phyloP scores from a whole-genome alignment of 306 rosid genomes.

The Cyclanthera cordifolia region DNA sequence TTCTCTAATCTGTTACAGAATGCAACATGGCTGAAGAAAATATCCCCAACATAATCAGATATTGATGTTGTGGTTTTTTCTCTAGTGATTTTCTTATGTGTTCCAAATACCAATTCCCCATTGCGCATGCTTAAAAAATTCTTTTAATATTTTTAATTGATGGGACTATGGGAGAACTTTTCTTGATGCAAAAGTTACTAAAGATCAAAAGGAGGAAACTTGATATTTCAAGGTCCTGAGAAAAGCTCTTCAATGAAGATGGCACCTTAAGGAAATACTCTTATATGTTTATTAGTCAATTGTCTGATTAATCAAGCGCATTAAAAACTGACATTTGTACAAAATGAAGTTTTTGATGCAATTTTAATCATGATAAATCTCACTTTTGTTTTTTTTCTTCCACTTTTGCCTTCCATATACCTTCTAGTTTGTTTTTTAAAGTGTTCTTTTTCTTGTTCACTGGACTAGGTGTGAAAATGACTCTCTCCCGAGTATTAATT shows the following conservation, averaged over 20 bases:
- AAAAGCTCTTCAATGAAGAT: neutral
- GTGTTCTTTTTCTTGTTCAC: slow-evolving; percentile 18
- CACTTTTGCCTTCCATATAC: neutral
- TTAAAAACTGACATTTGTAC: neutral
- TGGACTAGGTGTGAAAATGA: slow-evolving; percentile 73
- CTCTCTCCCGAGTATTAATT: slow-evolving; percentile 61
- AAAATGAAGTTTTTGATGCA: neutral
- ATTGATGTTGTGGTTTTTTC: neutral
- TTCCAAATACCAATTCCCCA: neutral
- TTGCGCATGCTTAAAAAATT: neutral
- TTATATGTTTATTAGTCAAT: neutral
- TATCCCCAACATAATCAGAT: neutral
- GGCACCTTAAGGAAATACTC: neutral
- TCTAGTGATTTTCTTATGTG: neutral
- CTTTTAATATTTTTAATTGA: neutral
- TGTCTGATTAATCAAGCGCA: neutral
- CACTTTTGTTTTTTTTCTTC: neutral
- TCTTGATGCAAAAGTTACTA: neutral
- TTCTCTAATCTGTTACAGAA: neutral
- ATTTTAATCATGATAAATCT: neutral
- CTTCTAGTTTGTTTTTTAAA: slow-evolving; percentile 7
- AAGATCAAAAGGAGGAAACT: neutral
- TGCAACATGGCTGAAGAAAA: neutral
- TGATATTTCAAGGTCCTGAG: neutral
- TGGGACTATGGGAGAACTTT: neutral